Conservation (phyloP, 1,284 basidiomycete genomes). For the Malassezia furfur region DNA sequence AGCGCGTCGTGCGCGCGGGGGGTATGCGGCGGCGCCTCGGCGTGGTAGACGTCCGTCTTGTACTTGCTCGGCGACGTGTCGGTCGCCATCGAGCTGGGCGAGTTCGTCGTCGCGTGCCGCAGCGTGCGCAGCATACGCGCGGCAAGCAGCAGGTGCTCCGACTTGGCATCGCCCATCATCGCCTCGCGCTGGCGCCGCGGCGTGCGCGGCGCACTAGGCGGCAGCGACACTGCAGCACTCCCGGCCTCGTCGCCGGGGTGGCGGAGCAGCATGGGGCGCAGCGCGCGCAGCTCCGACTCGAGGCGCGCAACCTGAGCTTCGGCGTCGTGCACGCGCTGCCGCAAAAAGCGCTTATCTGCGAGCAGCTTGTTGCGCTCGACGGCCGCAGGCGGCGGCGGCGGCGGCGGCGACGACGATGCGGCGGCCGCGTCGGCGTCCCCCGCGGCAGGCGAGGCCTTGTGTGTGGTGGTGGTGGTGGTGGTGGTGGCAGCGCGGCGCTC, state of each 20-base stretch:
- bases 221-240: not conserved
- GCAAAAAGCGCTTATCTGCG: conserved; percentile 43
- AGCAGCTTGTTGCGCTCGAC: conserved; percentile 42
- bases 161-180: conserved; percentile 50
- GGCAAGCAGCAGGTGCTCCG: conserved; percentile 50
- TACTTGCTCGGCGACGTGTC: conserved; percentile 1
- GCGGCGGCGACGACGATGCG: too few relatives aligned
- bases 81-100: not conserved
- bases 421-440: not conserved
- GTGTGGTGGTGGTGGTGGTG: not conserved
- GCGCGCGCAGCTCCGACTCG: conserved; percentile 36
- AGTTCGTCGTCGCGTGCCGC: conserved; percentile 18
- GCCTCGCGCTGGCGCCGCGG: conserved; percentile 23
- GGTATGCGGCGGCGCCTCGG: not conserved
- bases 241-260: conserved; percentile 19
- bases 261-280: conserved; percentile 39
- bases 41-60: not conserved
- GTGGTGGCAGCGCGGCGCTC: not conserved
- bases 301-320: conserved; percentile 42
- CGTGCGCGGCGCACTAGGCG: not conserved
- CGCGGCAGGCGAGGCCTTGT: not conserved
- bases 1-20: not conserved
- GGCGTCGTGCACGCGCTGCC: conserved; percentile 35
- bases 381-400: conserved; percentile 22
- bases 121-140: conserved; percentile 41